phyloP scores from a whole-genome alignment of 2,329 filamentous ascomycete species.

The Ascochyta rabiei region DNA sequence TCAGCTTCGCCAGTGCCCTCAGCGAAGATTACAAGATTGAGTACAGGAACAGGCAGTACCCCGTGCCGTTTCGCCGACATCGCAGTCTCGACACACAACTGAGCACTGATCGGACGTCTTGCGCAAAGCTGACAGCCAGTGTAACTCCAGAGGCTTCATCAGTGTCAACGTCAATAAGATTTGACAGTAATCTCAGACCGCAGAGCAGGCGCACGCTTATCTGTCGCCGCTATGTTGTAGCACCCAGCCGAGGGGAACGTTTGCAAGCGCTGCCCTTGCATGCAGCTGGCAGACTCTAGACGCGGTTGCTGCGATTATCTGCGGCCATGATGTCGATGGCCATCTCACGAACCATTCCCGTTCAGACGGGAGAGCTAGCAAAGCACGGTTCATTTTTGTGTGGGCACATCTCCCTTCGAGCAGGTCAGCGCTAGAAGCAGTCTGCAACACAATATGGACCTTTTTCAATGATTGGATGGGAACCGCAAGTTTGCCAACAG shows the following conservation, averaged over 20 bases:
- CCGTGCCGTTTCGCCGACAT: constrained; percentile 3
- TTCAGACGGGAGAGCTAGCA: constrained; percentile 3
- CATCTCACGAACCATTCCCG: not conserved
- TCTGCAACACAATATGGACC: constrained; percentile 8
- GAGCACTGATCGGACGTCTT: not conserved
- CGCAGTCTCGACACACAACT: not conserved
- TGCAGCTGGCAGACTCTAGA: constrained; percentile 1
- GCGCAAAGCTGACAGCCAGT: constrained; percentile 11
- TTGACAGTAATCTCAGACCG: constrained; percentile 12
- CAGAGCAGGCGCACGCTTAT: constrained; percentile 1
- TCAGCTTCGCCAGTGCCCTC: constrained; percentile 1
- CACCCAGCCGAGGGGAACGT: not conserved
- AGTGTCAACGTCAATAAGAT: not conserved
- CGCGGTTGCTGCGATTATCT: not conserved
- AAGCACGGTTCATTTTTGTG: constrained; percentile 28
- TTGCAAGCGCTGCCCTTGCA: constrained; percentile 9
- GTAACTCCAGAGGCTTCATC: not conserved
- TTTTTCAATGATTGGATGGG: constrained; percentile 16
- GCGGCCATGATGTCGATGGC: not conserved
- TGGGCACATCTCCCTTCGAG: constrained; percentile 17
- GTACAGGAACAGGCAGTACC: not conserved
- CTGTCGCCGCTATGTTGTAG: not conserved
- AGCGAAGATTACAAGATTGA: not conserved
- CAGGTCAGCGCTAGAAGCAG: constrained; percentile 31
- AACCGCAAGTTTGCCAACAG: constrained; percentile 14